A percentile compares a stretch with the other conserved stretches of the same genome.
Evolutionary conservation across 2,329 filamentous ascomycete genomes (phyloP).

Genomic region (Cadophora sp.): DNA sequence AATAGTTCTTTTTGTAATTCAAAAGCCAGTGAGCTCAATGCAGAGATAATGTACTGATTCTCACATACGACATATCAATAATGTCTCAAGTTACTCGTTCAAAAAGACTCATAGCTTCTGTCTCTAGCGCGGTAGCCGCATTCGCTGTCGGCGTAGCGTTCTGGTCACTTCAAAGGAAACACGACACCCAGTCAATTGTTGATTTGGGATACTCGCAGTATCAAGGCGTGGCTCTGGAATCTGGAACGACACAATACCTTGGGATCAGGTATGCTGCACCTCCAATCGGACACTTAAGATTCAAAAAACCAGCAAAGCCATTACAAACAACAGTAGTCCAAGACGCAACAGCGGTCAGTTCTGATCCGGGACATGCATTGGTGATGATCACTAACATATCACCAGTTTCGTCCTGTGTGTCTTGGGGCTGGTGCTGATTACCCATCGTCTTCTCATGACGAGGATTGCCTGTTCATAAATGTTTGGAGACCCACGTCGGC

Average conservation of each 20-base stretch:
- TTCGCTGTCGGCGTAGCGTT: neutral
- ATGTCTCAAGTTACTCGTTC: neutral
- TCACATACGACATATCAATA: neutral
- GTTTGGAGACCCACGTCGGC: conserved; percentile 52
- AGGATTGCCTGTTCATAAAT: conserved; percentile 55
- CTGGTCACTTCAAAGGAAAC: neutral
- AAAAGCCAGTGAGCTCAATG: no score
- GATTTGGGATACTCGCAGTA: conserved; percentile 73
- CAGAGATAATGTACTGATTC: neutral
- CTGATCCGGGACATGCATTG: neutral
- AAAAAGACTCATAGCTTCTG: neutral
- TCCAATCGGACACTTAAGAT: conserved; percentile 69
- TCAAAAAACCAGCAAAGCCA: conserved; percentile 62
- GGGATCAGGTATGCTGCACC: conserved; percentile 76
- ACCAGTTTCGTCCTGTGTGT: conserved; percentile 54
- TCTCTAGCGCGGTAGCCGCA: neutral
- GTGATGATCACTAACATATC: neutral
- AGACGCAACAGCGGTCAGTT: conserved; percentile 32
- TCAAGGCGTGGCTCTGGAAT: conserved; percentile 57
- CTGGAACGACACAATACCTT: conserved; percentile 72
- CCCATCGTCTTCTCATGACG: conserved; percentile 42
- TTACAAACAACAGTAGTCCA: conserved; percentile 25
- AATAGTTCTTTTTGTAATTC: no score
- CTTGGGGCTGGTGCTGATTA: conserved; percentile 45
- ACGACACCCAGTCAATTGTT: conserved; percentile 47